These are phyloP conservation scores for Ephemerocybe angulata DNA, from an alignment of 768 basidiomycete genomes.

Conservation along the genomic window DNA sequence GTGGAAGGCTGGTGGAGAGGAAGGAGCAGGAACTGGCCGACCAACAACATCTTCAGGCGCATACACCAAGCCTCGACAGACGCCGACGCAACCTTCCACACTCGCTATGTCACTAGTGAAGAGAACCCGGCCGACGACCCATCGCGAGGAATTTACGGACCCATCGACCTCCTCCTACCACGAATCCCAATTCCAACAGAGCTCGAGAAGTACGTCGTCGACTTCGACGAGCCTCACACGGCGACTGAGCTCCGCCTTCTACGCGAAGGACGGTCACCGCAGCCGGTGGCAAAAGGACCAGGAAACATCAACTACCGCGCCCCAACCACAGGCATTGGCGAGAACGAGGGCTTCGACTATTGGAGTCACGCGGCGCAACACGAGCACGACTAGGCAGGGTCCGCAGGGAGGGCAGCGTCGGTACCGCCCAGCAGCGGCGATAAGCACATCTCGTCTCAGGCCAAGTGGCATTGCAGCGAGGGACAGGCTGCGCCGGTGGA, in stretches of 20 bases:
- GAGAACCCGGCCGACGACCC: slow-evolving; percentile 37
- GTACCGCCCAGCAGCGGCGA: slow-evolving; percentile 8
- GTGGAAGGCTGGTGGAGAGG: slow-evolving; percentile 37
- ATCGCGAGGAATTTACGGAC: slow-evolving; percentile 30
- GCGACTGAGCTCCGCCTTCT: slow-evolving; percentile 10
- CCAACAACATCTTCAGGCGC: slow-evolving; percentile 26
- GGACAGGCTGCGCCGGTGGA: slow-evolving; percentile 25
- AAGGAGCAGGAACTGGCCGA: slow-evolving; percentile 23
- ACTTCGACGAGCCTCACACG: slow-evolving; percentile 16
- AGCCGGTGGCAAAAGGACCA: background rate
- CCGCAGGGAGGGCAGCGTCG: background rate
- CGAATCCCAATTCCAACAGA: slow-evolving; percentile 23
- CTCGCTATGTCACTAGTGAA: slow-evolving; percentile 30
- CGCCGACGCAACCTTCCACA: slow-evolving; percentile 16
- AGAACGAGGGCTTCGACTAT: no score
- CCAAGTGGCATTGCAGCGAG: slow-evolving; percentile 26
- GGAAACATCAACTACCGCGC: slow-evolving; percentile 2
- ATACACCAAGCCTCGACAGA: slow-evolving; percentile 6
- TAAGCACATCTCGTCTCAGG: slow-evolving; percentile 12
- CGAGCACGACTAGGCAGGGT: no score
- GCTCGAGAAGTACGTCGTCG: slow-evolving; percentile 22
- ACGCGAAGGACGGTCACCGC: background rate
- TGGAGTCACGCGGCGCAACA: no score
- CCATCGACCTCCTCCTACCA: slow-evolving; percentile 24
- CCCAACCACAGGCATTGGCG: no score